Evolutionary conservation across 345 rosid species (phyloP), one percentile per base, ranked within the genome.

Genomic region (Linum usitatissimum): DNA sequence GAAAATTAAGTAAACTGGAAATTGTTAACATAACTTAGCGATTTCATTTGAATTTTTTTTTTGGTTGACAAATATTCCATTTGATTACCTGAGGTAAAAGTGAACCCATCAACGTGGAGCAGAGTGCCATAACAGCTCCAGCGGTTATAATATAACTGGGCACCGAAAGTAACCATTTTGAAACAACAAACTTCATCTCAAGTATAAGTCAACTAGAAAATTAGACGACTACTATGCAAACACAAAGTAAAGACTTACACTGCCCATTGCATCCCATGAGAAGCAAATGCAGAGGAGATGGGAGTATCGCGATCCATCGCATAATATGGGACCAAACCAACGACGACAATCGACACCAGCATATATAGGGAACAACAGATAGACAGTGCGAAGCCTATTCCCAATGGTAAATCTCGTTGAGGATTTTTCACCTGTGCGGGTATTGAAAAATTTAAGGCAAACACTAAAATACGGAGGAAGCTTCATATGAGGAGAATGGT

Each of bases 271-370:
- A 93, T 90, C 71, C 87, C 97, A 73, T 84, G 78, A 69, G 75
- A 73, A 75, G 93, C 77, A 74, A 93, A 93, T 67, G 99, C 99
- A 55, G 99, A 81, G 42, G 99, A 93, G 60, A 93, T 93, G 8
- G 99, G 99, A 53, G 99, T 93, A 75, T 93, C 99, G 3, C 96
- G 99, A 76, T 93, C 91, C 96, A 93, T 83, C 21, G 81, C 84
- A 75, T 85, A 86, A 74, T 93, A 93, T 59, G 99, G 99, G 40
- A 90, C 87, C 70, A 93, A 78, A 68, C 99, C 99, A 65, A 93
- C 99, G 75, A 93, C 74, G 10, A 93, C 96, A 64, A 79, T 57
- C 30, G 99, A 93, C 21, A 93, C 94, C 79, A 90, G 78, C 99
- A 93, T 93, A 81, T 93, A 93, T 60, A 93, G 70, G 12, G 85